These are phyloP conservation scores for Sphenostylis stenocarpa DNA, from an alignment of 306 rosid genomes.

Conservation along the genomic window DNA sequence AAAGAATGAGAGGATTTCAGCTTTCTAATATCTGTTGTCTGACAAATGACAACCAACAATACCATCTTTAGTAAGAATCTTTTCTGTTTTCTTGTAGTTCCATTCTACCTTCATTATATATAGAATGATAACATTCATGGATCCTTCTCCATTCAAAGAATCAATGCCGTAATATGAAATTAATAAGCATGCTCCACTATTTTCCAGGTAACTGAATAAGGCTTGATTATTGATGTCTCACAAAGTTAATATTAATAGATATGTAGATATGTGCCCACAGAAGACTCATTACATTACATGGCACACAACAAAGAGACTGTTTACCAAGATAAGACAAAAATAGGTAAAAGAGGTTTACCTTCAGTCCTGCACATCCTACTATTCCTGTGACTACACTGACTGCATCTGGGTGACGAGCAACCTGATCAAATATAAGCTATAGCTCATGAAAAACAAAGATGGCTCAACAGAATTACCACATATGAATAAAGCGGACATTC, in stretches of 20 bases:
- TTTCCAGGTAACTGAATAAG: constrained; percentile 7
- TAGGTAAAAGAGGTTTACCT: constrained; percentile 57
- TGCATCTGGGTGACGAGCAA: constrained; percentile 97
- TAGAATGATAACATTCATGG: background rate
- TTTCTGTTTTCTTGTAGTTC: constrained; percentile 18
- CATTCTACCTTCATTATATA: background rate
- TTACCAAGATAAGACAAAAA: background rate
- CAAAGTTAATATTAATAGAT: background rate
- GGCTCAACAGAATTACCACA: constrained; percentile 9
- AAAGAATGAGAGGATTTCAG: constrained; percentile 44
- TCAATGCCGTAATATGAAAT: background rate
- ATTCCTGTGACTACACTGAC: constrained; percentile 92
- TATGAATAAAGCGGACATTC: constrained; percentile 20
- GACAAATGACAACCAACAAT: background rate
- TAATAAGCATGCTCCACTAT: background rate
- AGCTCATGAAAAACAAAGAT: constrained; percentile 13
- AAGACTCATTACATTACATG: background rate
- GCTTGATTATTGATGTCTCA: background rate
- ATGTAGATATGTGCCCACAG: background rate
- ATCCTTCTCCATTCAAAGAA: constrained; percentile 13
- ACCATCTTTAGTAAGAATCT: background rate
- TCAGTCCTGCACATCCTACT: constrained; percentile 97
- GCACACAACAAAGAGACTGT: background rate
- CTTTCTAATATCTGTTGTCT: constrained; percentile 26
- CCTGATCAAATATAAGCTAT: constrained; percentile 56